Base-by-base conservation (phyloP, 148 eudicot genomes). In the Arbutus unedo region DNA sequence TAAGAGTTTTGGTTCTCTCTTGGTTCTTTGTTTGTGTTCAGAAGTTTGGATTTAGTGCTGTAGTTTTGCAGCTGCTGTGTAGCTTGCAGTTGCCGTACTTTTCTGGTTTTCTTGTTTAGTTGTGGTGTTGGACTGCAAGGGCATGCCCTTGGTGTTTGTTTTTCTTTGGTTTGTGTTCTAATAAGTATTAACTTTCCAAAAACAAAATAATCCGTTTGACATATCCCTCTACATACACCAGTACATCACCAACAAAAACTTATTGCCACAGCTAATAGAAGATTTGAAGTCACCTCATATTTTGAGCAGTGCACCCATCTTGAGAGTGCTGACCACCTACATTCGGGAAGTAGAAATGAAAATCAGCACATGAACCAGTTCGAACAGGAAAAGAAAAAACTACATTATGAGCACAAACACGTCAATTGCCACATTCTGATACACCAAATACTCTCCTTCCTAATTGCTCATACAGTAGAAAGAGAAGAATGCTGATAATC, bases 241-340 rank as follows among this genome's bases (percentile, higher is more conserved):
- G 54, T 1, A 2, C 54, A 43, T 19, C 19, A 16, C 9, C 23
- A n/a, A 74, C 13, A 74, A 48, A 31, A 6, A 74, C 38, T 51
- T 74, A 74, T 45, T 74, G 4, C 48, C 14, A 48, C 50, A 31
- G 38, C 23, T 41, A 77, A 62, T 4, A 51, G 60, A 31, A 44
- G 21, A 74, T 43, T 54, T 31, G 41, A 81, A 80, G 86, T 83
- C 48, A 91, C 97, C 97, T 93, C 93, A 83, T 90, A 91, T 76
- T 93, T 91, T 50, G 97, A 93, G 88, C 97, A 93, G 86, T 90
- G 73, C 64, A 78, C 83, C 92, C 92, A 92, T 86, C 94, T 88
- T 78, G 93, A 88, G 60, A 90, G 23, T 54, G 90, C 91, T 48
- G 92, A 56, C 94, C 94, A 93, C 83, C 97, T 93, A 82, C 79